Percentiles rank a stretch among this genome's conserved stretches.
These are phyloP conservation scores for Malus fusca DNA, from an alignment of 306 rosid species.

Conservation along the genomic window DNA sequence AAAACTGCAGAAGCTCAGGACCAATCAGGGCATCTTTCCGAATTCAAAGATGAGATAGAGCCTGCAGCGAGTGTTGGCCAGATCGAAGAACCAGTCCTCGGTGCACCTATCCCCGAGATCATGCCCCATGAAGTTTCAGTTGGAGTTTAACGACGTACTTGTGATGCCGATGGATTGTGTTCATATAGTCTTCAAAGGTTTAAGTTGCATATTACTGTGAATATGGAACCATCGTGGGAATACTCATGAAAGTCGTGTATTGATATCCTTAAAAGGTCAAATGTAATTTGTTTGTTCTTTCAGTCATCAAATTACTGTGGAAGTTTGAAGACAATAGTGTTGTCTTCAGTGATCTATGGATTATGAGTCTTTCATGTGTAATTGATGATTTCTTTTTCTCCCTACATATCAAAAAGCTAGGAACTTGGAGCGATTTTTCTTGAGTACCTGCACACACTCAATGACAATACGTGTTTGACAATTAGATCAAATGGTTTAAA, in stretches of 20 bases:
- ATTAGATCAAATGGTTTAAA: neutral
- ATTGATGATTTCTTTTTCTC: neutral
- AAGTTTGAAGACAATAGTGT: neutral
- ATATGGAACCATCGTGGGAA: conserved; percentile 18
- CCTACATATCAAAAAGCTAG: neutral
- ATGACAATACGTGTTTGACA: no score
- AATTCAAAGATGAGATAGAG: conserved; percentile 22
- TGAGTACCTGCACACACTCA: neutral
- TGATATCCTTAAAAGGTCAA: neutral
- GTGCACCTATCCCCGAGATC: conserved; percentile 39
- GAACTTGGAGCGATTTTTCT: neutral
- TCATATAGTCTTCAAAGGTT: conserved; percentile 14
- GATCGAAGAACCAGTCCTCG: conserved; percentile 22
- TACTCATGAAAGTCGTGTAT: conserved; percentile 2
- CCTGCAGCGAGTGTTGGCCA: conserved; percentile 18
- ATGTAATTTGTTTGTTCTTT: conserved; percentile 1
- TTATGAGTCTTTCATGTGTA: neutral
- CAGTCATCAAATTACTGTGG: neutral
- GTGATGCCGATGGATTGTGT: neutral
- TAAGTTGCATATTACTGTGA: conserved; percentile 26
- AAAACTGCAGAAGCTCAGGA: conserved; percentile 34
- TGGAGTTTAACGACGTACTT: conserved; percentile 41
- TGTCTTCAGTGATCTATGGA: neutral
- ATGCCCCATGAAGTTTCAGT: conserved; percentile 54
- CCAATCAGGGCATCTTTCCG: conserved; percentile 16